phyloP scores from a whole-genome alignment of 371 early-diverging fungal genomes.

The Umbelopsis sp. region DNA sequence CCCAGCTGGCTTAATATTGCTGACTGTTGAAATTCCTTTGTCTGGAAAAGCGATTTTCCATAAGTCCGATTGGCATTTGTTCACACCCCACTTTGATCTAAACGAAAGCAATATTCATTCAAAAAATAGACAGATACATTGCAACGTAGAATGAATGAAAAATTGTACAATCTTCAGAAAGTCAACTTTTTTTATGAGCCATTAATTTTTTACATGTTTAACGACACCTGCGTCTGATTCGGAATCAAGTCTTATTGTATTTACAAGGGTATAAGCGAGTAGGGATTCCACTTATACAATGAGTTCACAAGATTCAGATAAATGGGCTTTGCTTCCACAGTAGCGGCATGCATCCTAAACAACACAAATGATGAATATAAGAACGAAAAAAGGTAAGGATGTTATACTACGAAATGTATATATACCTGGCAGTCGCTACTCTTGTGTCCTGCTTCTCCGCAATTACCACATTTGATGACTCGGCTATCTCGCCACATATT shows the following conservation, averaged over 20 bases:
- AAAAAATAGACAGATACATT: too few relatives aligned
- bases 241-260: not conserved
- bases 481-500: conserved; percentile 38
- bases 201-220: too few relatives aligned
- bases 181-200: too few relatives aligned
- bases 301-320: conserved; percentile 39
- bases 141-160: too few relatives aligned
- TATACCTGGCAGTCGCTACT: conserved; percentile 52
- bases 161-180: too few relatives aligned
- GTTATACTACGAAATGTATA: conserved; percentile 15
- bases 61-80: not conserved
- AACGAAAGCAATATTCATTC: too few relatives aligned
- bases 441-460: conserved; percentile 55
- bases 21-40: not conserved
- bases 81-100: not conserved
- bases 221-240: too few relatives aligned
- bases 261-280: conserved; percentile 11
- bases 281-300: conserved; percentile 5
- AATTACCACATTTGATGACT: conserved; percentile 53
- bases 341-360: conserved; percentile 42
- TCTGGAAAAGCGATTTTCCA: conserved; percentile 3
- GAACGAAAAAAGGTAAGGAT: too few relatives aligned
- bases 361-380: not conserved
- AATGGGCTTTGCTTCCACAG: conserved; percentile 40
- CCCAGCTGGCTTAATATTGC: not conserved